A percentile compares a stretch with the other conserved stretches of the same genome.
phyloP scores from a whole-genome alignment of 495 filamentous ascomycete genomes.

The Aspergillus coremiiformis region DNA sequence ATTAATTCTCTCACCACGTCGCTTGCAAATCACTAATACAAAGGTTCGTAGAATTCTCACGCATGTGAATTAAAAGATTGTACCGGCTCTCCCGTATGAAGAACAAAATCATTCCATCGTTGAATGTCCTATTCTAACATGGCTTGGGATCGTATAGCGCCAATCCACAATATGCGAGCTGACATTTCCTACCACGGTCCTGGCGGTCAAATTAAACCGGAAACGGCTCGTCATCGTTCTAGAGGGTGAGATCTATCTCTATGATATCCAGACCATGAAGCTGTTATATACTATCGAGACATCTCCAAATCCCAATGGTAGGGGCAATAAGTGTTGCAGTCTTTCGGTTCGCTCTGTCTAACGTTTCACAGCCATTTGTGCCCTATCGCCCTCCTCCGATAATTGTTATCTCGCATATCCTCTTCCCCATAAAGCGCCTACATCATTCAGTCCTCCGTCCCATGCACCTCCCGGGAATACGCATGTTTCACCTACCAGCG shows the following conservation, averaged over 20 bases:
- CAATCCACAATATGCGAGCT: slow-evolving; percentile 97
- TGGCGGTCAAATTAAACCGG: slow-evolving; percentile 87
- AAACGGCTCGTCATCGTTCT: slow-evolving; percentile 89
- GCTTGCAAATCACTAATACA: slow-evolving; percentile 92
- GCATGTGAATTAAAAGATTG: not conserved
- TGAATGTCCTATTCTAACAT: slow-evolving; percentile 2
- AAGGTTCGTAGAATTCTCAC: slow-evolving; percentile 55
- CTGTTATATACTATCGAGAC: slow-evolving; percentile 84
- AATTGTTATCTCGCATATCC: slow-evolving; percentile 92
- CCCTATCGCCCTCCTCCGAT: slow-evolving; percentile 90
- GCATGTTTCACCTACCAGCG: slow-evolving; percentile 75
- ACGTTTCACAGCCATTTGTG: slow-evolving; percentile 63
- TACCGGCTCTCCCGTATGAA: not conserved
- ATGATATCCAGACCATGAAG: slow-evolving; percentile 98
- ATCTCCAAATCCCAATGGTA: slow-evolving; percentile 82
- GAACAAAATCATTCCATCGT: not conserved
- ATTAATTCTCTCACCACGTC: slow-evolving; percentile 78
- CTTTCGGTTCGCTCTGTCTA: slow-evolving; percentile 10
- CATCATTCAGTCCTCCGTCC: slow-evolving; percentile 59
- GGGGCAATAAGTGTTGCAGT: not conserved
- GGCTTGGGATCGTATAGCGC: slow-evolving; percentile 45
- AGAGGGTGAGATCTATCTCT: slow-evolving; percentile 93
- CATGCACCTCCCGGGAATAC: slow-evolving; percentile 73
- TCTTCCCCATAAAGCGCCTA: slow-evolving; percentile 69
- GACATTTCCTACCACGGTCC: slow-evolving; percentile 88